Percentiles rank a stretch among this genome's conserved stretches.
These are phyloP conservation scores for Austroboletus rostrupii DNA, from an alignment of 1,284 basidiomycete genomes.

Conservation along the genomic window DNA sequence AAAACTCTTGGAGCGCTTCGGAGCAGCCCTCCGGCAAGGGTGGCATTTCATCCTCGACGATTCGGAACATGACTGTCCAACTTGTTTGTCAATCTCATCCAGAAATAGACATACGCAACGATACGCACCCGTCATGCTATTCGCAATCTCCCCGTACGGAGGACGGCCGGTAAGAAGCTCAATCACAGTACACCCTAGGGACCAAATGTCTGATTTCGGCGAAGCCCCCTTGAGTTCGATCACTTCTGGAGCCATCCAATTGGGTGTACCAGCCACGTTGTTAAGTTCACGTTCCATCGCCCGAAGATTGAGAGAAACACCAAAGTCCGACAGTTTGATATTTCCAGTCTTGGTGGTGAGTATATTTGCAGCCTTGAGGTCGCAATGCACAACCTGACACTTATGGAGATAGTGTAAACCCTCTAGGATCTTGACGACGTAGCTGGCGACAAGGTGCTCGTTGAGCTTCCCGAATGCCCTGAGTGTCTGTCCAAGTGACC, in stretches of 20 bases:
- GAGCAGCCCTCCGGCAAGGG: constrained; percentile 81
- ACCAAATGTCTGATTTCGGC: constrained; percentile 86
- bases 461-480: constrained; percentile 90
- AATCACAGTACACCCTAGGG: constrained; percentile 88
- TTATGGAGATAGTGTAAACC: constrained; percentile 86
- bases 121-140: constrained; percentile 75
- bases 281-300: constrained; percentile 89
- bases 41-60: constrained; percentile 89
- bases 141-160: constrained; percentile 83
- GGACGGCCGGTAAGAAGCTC: constrained; percentile 90
- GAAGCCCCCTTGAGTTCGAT: constrained; percentile 80
- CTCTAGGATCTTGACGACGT: constrained; percentile 91
- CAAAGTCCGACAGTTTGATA: constrained; percentile 97
- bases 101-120: constrained; percentile 1
- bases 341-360: constrained; percentile 96
- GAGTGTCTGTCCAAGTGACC: constrained; percentile 85
- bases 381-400: constrained; percentile 82
- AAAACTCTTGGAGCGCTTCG: constrained; percentile 69
- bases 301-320: constrained; percentile 96
- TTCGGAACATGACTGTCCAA: constrained; percentile 83
- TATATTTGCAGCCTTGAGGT: constrained; percentile 98
- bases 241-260: constrained; percentile 98
- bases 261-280: constrained; percentile 89
- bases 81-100: constrained; percentile 11
- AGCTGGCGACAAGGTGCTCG: constrained; percentile 83